These are phyloP conservation scores for Nemania sp. DNA, from an alignment of 2,329 filamentous ascomycete species.

Conservation along the genomic window DNA sequence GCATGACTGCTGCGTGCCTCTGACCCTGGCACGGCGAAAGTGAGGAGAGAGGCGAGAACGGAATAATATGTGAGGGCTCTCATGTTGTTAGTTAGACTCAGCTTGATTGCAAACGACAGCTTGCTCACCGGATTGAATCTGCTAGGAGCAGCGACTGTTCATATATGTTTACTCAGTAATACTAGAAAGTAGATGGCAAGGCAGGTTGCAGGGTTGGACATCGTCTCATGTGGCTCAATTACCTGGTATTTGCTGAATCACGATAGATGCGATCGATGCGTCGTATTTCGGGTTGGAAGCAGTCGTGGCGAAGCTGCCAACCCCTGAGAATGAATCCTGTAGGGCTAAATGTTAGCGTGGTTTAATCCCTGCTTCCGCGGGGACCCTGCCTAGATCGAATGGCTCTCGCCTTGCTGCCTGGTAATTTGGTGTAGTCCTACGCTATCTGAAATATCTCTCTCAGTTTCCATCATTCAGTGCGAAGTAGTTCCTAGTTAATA, in stretches of 20 bases:
- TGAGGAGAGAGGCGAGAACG: background rate
- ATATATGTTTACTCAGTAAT: slow-evolving; percentile 3
- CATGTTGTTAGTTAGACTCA: slow-evolving; percentile 16
- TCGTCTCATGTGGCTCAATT: background rate
- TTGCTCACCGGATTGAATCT: slow-evolving; percentile 3
- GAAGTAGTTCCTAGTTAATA: too few relatives aligned
- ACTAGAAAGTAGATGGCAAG: background rate
- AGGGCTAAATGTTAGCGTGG: slow-evolving; percentile 17
- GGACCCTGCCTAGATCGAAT: background rate
- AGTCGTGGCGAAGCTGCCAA: background rate
- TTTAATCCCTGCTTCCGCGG: slow-evolving; percentile 1
- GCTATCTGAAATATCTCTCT: too few relatives aligned
- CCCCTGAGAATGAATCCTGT: background rate
- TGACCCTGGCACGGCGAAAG: slow-evolving; percentile 1
- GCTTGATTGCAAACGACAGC: background rate
- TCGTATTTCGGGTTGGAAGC: slow-evolving; percentile 9
- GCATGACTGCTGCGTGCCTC: slow-evolving; percentile 9
- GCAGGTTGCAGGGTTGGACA: slow-evolving; percentile 11
- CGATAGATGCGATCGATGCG: background rate
- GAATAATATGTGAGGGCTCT: slow-evolving; percentile 6
- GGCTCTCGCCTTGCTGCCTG: background rate
- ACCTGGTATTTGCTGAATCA: slow-evolving; percentile 2
- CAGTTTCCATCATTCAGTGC: too few relatives aligned
- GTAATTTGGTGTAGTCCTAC: too few relatives aligned
- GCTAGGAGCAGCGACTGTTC: background rate